Evolutionary conservation across 2,329 filamentous ascomycete genomes (phyloP).

Genomic region (Rutstroemia sp.): DNA sequence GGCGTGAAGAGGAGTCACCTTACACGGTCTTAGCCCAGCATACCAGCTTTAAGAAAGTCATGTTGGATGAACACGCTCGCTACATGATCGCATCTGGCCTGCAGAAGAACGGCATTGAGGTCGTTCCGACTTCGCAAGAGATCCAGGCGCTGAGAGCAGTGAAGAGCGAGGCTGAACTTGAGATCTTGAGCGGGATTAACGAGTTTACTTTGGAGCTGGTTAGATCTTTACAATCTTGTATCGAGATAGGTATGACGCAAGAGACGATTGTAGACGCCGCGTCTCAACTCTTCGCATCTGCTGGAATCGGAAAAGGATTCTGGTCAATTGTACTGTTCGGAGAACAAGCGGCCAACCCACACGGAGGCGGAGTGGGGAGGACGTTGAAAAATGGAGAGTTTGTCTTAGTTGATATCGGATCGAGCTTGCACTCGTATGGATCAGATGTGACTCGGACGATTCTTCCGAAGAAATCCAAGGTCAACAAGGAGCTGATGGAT

Average conservation of each 20-base stretch:
- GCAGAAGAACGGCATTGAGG: constrained; percentile 42
- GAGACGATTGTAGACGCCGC: constrained; percentile 47
- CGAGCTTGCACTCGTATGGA: constrained; percentile 50
- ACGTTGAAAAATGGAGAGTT: constrained; percentile 45
- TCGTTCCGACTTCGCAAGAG: constrained; percentile 42
- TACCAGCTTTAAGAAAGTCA: constrained; percentile 34
- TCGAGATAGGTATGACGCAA: constrained; percentile 48
- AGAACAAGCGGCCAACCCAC: constrained; percentile 33
- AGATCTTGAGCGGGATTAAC: constrained; percentile 51
- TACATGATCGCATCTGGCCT: constrained; percentile 56
- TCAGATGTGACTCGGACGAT: constrained; percentile 58
- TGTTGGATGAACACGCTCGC: constrained; percentile 57
- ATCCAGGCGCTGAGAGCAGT: constrained; percentile 50
- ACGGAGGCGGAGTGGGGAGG: constrained; percentile 36
- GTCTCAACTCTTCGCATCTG: constrained; percentile 42
- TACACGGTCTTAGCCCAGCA: constrained; percentile 47
- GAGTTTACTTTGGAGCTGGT: constrained; percentile 54
- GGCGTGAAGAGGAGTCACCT: constrained; percentile 57
- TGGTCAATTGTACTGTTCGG: constrained; percentile 57
- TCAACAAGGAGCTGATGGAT: constrained; percentile 31
- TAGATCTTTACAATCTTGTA: constrained; percentile 44
- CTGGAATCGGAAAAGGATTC: constrained; percentile 45
- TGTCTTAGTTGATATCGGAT: constrained; percentile 53
- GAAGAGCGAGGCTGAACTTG: constrained; percentile 48
- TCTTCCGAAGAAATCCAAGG: constrained; percentile 16